These are phyloP conservation scores for Tranzscheliella williamsii DNA, from an alignment of 1,284 basidiomycete species.

Conservation along the genomic window DNA sequence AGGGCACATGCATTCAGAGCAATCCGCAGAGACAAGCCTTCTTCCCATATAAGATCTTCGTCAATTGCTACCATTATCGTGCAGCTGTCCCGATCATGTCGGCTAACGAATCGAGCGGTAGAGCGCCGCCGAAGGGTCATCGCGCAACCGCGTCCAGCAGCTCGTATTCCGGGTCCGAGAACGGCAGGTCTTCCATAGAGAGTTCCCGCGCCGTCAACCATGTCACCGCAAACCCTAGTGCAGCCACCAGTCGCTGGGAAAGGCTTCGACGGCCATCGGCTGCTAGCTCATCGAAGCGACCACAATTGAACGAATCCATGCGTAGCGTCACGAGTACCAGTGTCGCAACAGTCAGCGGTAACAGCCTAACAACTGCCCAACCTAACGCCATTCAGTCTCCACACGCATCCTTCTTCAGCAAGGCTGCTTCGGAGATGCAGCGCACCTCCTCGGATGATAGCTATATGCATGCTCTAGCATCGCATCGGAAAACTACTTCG, in stretches of 20 bases:
- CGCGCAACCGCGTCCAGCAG: constrained; percentile 26
- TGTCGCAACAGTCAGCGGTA: not conserved
- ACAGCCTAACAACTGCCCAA: no score
- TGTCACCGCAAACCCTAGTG: no score
- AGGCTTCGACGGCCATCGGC: constrained; percentile 29
- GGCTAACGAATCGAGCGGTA: no score
- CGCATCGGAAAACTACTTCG: constrained; percentile 13
- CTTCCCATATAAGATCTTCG: no score
- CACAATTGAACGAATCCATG: constrained; percentile 19
- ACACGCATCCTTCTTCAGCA: constrained; percentile 9
- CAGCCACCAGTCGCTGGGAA: constrained; percentile 28
- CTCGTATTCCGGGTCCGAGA: constrained; percentile 27
- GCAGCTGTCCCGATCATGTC: no score
- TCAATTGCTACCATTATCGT: no score
- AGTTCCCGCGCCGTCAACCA: no score
- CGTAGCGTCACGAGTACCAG: constrained; percentile 15
- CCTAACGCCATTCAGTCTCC: constrained; percentile 27
- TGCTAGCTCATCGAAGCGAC: constrained; percentile 31
- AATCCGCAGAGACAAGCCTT: no score
- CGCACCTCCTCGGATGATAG: constrained; percentile 32
- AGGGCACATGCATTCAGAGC: no score
- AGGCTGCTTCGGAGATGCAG: constrained; percentile 22
- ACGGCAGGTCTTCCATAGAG: constrained; percentile 13
- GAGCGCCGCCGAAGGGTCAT: no score
- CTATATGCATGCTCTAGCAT: constrained; percentile 31